Evolutionary conservation across 306 rosid species (phyloP), one percentile per base, ranked within the genome.

Genomic region (Quercus engelmannii): DNA sequence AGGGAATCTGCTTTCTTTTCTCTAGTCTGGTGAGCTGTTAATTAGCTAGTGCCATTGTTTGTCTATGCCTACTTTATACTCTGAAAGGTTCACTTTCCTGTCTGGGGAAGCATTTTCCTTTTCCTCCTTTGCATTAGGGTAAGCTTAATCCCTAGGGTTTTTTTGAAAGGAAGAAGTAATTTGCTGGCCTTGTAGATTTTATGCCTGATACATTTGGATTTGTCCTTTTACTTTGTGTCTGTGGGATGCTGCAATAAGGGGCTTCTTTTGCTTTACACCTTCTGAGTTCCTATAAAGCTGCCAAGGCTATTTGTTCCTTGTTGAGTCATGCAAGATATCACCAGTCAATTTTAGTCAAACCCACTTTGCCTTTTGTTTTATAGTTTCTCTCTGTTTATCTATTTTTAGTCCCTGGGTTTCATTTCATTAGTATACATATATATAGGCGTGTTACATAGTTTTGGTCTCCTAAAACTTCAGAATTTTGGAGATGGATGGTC

Each of bases 11-110:
- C 92, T 96, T 96, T 93, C 79, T 85, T 83, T 87, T 74, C 31
- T 55, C 69, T 69, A 73, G 88, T 81, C 88, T 83, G 87, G 88
- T 89, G 96, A 93, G 93, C 92, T 87, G 99, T 92, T 83, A 5
- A 80, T 68, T 81, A 76, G 88, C 90, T 74, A 90, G 90, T 91
- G 89, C 84, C 91, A 81, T 84, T 85, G 89, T 88, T 85, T 81
- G 81, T 85, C 87, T 26, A 75, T 78, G 81, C 87, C 82, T 78
- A 77, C 99, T 96, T 96, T 96, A 91, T 91, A 91, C 97, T 96
- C 97, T 88, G 89, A 96, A 96, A 96, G 97, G 89, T 88, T 88
- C 90, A 80, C 98, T 91, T 93, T 96, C 92, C 84, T 93, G 91
- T 89, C 91, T 82, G 61, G 76, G 80, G 76, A 51, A 83, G 74